These are phyloP conservation scores for Carex scoparia DNA, from an alignment of 176 grass and related monocot species.

Conservation along the genomic window DNA sequence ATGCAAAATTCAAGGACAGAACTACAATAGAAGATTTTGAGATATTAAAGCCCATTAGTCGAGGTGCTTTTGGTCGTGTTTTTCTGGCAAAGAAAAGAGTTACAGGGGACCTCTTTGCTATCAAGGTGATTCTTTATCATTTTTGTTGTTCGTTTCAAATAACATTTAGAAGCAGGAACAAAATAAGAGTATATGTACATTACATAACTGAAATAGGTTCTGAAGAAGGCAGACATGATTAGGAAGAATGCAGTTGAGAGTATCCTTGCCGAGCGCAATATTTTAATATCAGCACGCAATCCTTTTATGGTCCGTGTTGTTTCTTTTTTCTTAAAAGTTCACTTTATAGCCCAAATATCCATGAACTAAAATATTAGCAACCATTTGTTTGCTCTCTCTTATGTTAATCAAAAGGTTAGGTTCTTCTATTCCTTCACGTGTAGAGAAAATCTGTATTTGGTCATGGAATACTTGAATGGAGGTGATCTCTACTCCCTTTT, in stretches of 20 bases:
- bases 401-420: slow-evolving; percentile 58
- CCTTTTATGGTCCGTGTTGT: slow-evolving; percentile 58
- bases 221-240: slow-evolving; percentile 95
- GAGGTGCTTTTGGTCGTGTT: slow-evolving; percentile 83
- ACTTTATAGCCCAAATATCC: neutral
- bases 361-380: slow-evolving; percentile 10
- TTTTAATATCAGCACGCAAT: slow-evolving; percentile 79
- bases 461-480: slow-evolving; percentile 99
- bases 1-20: slow-evolving; percentile 63
- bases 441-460: slow-evolving; percentile 98
- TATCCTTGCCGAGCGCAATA: slow-evolving; percentile 85
- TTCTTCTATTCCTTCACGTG: slow-evolving; percentile 99
- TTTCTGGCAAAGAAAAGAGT: slow-evolving; percentile 97
- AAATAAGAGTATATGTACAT: neutral
- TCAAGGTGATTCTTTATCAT: slow-evolving; percentile 61
- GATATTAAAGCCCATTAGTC: slow-evolving; percentile 92
- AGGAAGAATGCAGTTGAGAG: slow-evolving; percentile 96
- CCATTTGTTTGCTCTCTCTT: slow-evolving; percentile 27
- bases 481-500: slow-evolving; percentile 93
- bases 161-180: neutral
- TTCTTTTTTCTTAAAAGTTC: neutral
- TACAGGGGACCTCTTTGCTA: slow-evolving; percentile 86
- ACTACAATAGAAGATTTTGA: slow-evolving; percentile 98
- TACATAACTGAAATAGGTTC: slow-evolving; percentile 39
- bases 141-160: slow-evolving; percentile 6